Evolutionary conservation across 2,329 filamentous ascomycete species (phyloP).

Genomic region (Eurotiales sp.): DNA sequence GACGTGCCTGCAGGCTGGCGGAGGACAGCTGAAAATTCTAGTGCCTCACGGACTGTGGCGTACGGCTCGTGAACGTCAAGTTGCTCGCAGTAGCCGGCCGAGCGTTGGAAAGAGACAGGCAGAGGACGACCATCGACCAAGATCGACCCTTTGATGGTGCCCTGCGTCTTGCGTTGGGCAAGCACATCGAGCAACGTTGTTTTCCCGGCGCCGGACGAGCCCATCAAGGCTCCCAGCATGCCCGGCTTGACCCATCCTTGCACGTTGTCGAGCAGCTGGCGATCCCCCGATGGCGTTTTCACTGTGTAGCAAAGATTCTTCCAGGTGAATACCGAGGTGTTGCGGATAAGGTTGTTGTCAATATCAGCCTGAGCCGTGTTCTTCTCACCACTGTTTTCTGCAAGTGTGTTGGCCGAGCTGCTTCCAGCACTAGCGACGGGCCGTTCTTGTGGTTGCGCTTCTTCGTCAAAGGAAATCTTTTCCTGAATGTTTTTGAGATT

Average conservation of each 20-base stretch:
- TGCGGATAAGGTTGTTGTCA: constrained; percentile 52
- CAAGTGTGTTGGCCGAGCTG: constrained; percentile 9
- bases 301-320: constrained; percentile 69
- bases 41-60: constrained; percentile 61
- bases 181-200: constrained; percentile 69
- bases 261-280: constrained; percentile 62
- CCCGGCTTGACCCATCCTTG: constrained; percentile 76
- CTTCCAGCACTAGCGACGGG: not conserved
- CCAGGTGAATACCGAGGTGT: constrained; percentile 70
- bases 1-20: constrained; percentile 54
- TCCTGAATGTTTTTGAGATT: constrained; percentile 38
- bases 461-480: constrained; percentile 22
- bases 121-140: constrained; percentile 62
- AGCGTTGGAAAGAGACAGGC: constrained; percentile 60
- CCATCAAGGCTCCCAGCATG: constrained; percentile 72
- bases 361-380: constrained; percentile 19
- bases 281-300: constrained; percentile 52
- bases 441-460: constrained; percentile 38
- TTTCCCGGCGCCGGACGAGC: constrained; percentile 75
- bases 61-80: constrained; percentile 65
- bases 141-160: constrained; percentile 61
- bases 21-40: constrained; percentile 63
- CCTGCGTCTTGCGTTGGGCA: constrained; percentile 64
- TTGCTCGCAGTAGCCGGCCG: constrained; percentile 66
- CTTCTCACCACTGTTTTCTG: constrained; percentile 25